A percentile compares a stretch with the other conserved stretches of the same genome.
These are phyloP conservation scores for Hymenoscyphus repandus DNA, from an alignment of 2,329 filamentous ascomycete species.

Conservation along the genomic window DNA sequence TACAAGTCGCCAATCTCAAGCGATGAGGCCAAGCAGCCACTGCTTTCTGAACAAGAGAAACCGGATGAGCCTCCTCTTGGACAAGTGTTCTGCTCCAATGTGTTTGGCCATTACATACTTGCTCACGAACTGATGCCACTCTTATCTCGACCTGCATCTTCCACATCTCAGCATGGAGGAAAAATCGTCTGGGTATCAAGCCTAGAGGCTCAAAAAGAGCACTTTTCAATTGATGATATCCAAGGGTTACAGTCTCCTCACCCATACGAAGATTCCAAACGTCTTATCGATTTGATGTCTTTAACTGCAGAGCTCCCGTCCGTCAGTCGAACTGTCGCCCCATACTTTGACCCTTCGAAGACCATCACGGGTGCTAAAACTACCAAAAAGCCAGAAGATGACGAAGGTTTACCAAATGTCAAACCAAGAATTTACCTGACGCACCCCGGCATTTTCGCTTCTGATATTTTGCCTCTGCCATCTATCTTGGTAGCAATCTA, in stretches of 20 bases:
- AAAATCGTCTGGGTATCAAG: conserved; percentile 80
- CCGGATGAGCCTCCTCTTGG: conserved; percentile 58
- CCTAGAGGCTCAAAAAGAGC: conserved; percentile 57
- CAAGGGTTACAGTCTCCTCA: conserved; percentile 58
- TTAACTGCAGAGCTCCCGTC: conserved; percentile 66
- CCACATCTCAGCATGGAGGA: conserved; percentile 21
- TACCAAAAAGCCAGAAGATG: conserved; percentile 10
- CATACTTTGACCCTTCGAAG: conserved; percentile 46
- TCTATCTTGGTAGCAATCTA: conserved; percentile 66
- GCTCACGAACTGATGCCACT: conserved; percentile 74
- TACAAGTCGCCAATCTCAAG: not conserved
- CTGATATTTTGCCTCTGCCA: conserved; percentile 71
- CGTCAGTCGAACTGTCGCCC: conserved; percentile 48
- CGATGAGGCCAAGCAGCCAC: conserved; percentile 26
- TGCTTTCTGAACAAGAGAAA: conserved; percentile 15
- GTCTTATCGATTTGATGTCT: conserved; percentile 77
- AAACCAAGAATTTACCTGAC: conserved; percentile 67
- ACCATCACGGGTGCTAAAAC: conserved; percentile 20
- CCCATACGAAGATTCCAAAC: conserved; percentile 84
- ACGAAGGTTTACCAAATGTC: conserved; percentile 14
- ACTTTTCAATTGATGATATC: conserved; percentile 62
- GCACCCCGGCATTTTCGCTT: conserved; percentile 84
- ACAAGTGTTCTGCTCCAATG: conserved; percentile 82
- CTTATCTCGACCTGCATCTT: conserved; percentile 39
- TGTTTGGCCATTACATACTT: conserved; percentile 93